phyloP scores from a whole-genome alignment of 345 rosid species.

The Lagerstroemia speciosa region DNA sequence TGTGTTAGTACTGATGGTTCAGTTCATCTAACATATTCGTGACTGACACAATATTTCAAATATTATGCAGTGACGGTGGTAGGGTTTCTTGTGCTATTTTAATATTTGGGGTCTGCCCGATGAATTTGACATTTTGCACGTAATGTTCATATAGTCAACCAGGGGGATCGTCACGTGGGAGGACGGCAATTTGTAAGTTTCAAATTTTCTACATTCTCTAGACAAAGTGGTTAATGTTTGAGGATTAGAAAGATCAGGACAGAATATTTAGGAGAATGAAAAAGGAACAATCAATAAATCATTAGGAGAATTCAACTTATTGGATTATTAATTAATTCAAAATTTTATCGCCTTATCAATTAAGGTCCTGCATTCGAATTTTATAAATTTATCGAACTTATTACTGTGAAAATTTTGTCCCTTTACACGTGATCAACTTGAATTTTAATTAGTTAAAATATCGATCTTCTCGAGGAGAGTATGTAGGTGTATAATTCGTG shows the following conservation, averaged over 20 bases:
- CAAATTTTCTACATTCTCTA: background rate
- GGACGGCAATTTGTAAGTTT: background rate
- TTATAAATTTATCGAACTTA: too few species aligned
- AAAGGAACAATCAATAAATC: conserved; percentile 6
- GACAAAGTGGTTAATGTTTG: conserved; percentile 6
- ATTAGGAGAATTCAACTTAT: too few species aligned
- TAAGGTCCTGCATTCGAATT: background rate
- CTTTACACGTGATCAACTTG: too few species aligned
- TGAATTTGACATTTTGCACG: background rate
- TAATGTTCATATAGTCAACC: conserved; percentile 6
- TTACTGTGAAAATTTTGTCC: too few species aligned
- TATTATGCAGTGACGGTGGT: too few species aligned
- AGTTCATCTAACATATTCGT: too few species aligned
- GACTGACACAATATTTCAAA: too few species aligned
- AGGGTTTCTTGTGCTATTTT: too few species aligned
- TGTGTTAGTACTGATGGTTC: too few species aligned
- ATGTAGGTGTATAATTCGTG: background rate
- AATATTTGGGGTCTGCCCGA: background rate
- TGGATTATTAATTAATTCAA: too few species aligned
- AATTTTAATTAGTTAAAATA: too few species aligned
- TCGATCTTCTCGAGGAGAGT: background rate
- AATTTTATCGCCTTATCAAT: background rate
- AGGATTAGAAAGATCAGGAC: conserved; percentile 1
- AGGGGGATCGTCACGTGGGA: conserved; percentile 3
- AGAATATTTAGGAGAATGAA: conserved; percentile 9